Evolutionary conservation across 768 basidiomycete species (phyloP).

Genomic region (Leccinum barrowsii): DNA sequence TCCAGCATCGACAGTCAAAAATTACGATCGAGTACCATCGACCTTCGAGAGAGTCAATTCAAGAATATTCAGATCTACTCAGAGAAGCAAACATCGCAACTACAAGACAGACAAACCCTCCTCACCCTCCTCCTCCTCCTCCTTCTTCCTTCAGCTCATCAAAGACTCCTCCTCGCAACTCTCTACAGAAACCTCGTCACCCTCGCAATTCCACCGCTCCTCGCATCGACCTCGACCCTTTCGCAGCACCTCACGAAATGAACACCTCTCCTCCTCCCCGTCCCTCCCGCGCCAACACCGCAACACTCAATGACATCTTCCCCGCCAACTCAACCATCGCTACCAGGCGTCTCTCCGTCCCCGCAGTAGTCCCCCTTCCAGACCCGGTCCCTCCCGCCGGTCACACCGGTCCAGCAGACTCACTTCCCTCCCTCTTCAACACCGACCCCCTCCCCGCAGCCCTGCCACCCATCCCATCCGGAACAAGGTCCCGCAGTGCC

Average conservation of each 20-base stretch:
- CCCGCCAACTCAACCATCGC: conserved; percentile 39
- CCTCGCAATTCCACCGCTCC: conserved; percentile 45
- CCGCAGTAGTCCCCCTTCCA: conserved; percentile 27
- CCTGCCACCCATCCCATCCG: conserved; percentile 13
- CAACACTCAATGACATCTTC: conserved; percentile 73
- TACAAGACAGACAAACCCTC: background rate
- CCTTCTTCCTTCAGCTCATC: conserved; percentile 33
- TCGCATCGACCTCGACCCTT: conserved; percentile 54
- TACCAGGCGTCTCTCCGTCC: conserved; percentile 52
- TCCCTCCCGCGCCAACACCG: conserved; percentile 83
- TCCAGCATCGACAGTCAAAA: conserved; percentile 50
- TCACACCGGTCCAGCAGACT: conserved; percentile 20
- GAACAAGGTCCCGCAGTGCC: conserved; percentile 40
- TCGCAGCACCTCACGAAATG: conserved; percentile 38
- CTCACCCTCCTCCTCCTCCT: conserved; percentile 38
- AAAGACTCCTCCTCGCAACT: conserved; percentile 42
- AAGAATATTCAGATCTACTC: conserved; percentile 73
- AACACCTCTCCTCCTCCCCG: conserved; percentile 61
- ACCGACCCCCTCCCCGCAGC: conserved; percentile 6
- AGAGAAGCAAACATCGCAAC: conserved; percentile 47
- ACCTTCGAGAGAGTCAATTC: conserved; percentile 70
- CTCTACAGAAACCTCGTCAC: conserved; percentile 57
- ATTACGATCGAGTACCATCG: conserved; percentile 75
- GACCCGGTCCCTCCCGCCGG: conserved; percentile 22
- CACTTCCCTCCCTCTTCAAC: conserved; percentile 20